Evolutionary conservation across 257 asterid species (phyloP), one percentile per base, ranked within the genome.

Genomic region (Solanum pimpinellifolium): DNA sequence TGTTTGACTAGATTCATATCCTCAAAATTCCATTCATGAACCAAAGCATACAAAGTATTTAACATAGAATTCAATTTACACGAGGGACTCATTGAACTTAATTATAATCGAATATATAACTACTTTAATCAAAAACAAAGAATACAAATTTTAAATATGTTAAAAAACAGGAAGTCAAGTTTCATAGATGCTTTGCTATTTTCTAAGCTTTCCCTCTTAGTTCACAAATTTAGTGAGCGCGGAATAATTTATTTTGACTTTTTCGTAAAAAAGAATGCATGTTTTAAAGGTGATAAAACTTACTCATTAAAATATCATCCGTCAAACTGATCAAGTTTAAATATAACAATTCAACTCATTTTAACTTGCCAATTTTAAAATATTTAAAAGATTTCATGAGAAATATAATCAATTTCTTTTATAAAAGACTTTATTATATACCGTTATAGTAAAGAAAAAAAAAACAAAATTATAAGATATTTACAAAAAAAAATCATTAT

Each of bases 321-420:
- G 2, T n/a, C 8, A 62, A 62, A 2, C 7, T 62, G 2, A 62
- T 11, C 29, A n/a, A 62, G 15, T 11, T 62, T 2, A 62, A 15
- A 11, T 1, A n/a, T 62, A 1, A n/a, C 2, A 0, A 65, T 25
- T n/a, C 2, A 0, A 0, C 7, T 25, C 18, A n/a, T n/a, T 65
- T 62, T 4, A n/a, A 23, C 2, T 9, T 23, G 3, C n/a, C 2
- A 3, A 65, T 11, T n/a, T 66, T 6, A 66, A 4, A 66, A 4
- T 65, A 23, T 62, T 2, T 62, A n/a, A n/a, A 23, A n/a, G 1
- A 65, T n/a, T 62, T 23, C 31, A 62, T 9, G 14, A 62, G 70
- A 62, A n/a, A 62, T 9, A 5, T 10, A 4, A 62, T 23, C 70
- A 62, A 49, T 2, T 0, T 5, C 2, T 16, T 49, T 49, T 35